Evolutionary conservation across 441 rosid species (phyloP), one percentile per base, ranked within the genome.

Genomic region (Manihot esculenta): DNA sequence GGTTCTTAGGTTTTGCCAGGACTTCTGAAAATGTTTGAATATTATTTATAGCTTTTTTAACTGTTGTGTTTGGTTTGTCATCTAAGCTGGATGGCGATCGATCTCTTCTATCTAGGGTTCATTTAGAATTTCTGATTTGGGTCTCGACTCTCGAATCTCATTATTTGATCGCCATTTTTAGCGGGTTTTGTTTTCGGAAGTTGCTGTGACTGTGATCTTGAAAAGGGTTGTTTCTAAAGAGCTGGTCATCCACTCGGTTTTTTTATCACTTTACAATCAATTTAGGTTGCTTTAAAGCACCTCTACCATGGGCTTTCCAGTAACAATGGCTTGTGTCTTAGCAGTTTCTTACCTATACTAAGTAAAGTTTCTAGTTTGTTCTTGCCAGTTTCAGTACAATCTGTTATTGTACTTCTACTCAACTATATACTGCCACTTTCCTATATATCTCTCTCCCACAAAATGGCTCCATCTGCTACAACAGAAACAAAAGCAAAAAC

Each of bases 261-360:
- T 76, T 68, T 38, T 62, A n/a, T 21, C 57, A 15, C 79, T 77
- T 81, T 81, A 57, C 80, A 58, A 81, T 84, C 88, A 79, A 75
- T 72, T 78, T 70, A 10, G 68, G 7, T 33, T 63, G 73, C 79
- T 75, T 80, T 80, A 70, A 72, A 66, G 77, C 17, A 26, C 33
- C 23, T 38, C 27, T 61, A 18, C 3, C 10, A 54, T 54, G 67
- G 69, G 8, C 50, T 59, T 38, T 38, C 42, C 7, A 38, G 42
- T 38, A 38, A 8, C 7, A 38, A 38, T 38, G 42, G 42, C 42
- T 38, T 38, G 9, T 23, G 14, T 6, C 10, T 66, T 47, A 10
- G 7, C 71, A 60, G 53, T 60, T 57, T 33, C 62, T 66, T 67
- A 20, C 45, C 57, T 10, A 62, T 56, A 50, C 44, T 59, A 11